A percentile compares a stretch with the other conserved stretches of the same genome.
Conservation (phyloP, 2,329 filamentous ascomycete species). For the Ciborinia camelliae region DNA sequence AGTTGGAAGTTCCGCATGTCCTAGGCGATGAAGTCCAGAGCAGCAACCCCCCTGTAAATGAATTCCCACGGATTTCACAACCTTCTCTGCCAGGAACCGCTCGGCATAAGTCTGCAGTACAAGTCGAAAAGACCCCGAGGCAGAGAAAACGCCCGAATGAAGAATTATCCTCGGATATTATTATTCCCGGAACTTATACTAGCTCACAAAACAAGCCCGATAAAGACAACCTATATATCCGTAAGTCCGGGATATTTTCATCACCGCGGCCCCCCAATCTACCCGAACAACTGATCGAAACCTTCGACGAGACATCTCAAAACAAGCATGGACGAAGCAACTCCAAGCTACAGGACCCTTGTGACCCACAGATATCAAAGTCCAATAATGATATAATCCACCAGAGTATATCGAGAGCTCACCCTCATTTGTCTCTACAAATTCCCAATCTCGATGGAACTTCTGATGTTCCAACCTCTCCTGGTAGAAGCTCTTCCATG, state of each 20-base stretch:
- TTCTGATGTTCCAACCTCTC: background rate
- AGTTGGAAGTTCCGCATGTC: conserved; percentile 29
- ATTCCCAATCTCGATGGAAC: background rate
- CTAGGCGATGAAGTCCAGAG: conserved; percentile 28
- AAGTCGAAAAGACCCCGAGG: conserved; percentile 30
- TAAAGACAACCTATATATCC: background rate
- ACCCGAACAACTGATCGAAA: background rate
- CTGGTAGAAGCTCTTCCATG: background rate
- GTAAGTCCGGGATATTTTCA: background rate
- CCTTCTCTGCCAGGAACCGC: conserved; percentile 24
- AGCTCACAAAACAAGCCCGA: conserved; percentile 5
- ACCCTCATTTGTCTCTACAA: background rate
- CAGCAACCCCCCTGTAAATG: background rate
- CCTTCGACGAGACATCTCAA: background rate
- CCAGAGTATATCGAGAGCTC: background rate
- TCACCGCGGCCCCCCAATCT: background rate
- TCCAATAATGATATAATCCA: background rate
- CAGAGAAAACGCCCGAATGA: background rate
- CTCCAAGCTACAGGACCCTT: background rate
- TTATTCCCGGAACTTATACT: conserved; percentile 28
- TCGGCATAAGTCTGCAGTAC: conserved; percentile 21
- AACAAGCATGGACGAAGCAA: background rate
- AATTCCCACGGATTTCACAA: conserved; percentile 18
- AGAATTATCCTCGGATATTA: conserved; percentile 22
- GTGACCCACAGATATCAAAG: background rate